These are phyloP conservation scores for Nicotiana tomentosiformis DNA, from an alignment of 257 asterid genomes.

Conservation along the genomic window DNA sequence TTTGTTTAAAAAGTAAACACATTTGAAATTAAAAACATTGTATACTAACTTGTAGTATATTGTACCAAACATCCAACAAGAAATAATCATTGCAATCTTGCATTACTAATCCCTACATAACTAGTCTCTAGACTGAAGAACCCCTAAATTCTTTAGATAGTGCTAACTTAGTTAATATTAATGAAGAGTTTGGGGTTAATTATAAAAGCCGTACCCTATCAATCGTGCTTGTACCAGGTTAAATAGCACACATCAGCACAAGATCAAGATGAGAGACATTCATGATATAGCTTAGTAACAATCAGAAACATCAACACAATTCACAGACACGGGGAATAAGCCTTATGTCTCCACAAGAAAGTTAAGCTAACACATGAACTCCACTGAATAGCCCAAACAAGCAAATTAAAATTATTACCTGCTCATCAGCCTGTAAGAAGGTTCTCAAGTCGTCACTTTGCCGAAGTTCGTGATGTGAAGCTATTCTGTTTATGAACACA, in stretches of 20 bases:
- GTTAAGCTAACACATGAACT: neutral
- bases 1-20: neutral
- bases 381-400: neutral
- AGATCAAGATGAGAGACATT: neutral
- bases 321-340: neutral
- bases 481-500: slow-evolving; percentile 80
- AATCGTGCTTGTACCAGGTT: neutral
- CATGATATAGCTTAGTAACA: neutral
- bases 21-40: neutral
- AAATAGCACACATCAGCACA: neutral
- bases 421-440: slow-evolving; percentile 94
- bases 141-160: slow-evolving; percentile 1
- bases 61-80: neutral
- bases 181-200: neutral
- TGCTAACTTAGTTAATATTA: neutral
- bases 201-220: neutral
- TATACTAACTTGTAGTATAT: neutral
- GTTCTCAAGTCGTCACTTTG: slow-evolving; percentile 84
- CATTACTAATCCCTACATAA: neutral
- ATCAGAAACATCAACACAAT: neutral
- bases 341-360: neutral
- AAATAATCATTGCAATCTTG: neutral
- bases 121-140: neutral
- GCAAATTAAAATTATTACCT: slow-evolving; percentile 36
- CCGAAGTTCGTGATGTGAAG: slow-evolving; percentile 79